phyloP scores from a whole-genome alignment of 257 asterid species.

The Rauvolfia tetraphylla region DNA sequence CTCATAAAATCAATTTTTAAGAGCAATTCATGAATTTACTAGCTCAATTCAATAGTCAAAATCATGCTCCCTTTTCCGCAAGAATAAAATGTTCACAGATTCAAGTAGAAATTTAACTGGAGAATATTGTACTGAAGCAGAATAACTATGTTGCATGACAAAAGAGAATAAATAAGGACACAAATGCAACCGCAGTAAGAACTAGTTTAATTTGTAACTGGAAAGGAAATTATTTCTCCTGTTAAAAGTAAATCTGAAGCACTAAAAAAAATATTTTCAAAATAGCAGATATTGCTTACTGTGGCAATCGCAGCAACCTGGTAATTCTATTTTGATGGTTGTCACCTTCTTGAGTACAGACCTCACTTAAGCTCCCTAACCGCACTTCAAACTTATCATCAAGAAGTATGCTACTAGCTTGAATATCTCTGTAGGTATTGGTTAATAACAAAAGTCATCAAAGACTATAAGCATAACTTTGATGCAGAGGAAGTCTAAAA shows the following conservation, averaged over 20 bases:
- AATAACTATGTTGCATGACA: neutral
- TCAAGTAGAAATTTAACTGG: neutral
- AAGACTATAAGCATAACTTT: neutral
- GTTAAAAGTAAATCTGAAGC: neutral
- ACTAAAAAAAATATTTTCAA: neutral
- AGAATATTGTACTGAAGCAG: neutral
- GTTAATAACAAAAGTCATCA: constrained; percentile 16
- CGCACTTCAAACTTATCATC: constrained; percentile 96
- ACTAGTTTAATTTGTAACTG: neutral
- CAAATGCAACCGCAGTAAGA: neutral
- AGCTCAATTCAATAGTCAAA: neutral
- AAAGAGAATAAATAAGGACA: neutral
- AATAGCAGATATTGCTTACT: constrained; percentile 47
- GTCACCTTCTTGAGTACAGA: constrained; percentile 86
- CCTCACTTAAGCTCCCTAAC: constrained; percentile 85
- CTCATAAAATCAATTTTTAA: neutral
- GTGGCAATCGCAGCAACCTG: constrained; percentile 73
- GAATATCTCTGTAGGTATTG: constrained; percentile 69
- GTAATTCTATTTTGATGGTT: constrained; percentile 60
- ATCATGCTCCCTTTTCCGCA: neutral
- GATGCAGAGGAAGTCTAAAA: neutral
- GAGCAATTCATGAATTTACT: neutral
- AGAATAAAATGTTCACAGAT: neutral
- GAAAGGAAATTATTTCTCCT: neutral
- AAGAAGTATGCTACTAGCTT: constrained; percentile 95